Percentiles rank a stretch among this genome's conserved stretches.
Conservation (phyloP, 768 basidiomycete species). For the Suillus placidus region DNA sequence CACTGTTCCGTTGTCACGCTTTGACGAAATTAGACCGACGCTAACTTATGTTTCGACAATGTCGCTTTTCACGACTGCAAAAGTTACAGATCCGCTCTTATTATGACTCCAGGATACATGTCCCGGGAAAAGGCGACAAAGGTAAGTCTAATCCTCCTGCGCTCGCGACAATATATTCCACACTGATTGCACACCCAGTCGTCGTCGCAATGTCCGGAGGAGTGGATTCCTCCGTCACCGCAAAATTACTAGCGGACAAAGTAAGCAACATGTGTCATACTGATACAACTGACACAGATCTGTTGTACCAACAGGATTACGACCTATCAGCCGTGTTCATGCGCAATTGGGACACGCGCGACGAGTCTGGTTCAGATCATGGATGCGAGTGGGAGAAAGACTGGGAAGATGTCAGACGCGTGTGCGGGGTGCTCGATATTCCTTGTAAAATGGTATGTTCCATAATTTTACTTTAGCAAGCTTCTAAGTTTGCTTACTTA, state of each 20-base stretch:
- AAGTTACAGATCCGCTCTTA: constrained; percentile 13
- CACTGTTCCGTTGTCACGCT: constrained; percentile 7
- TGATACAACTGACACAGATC: not conserved
- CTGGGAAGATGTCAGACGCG: constrained; percentile 86
- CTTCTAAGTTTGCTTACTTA: constrained; percentile 8
- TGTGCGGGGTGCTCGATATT: constrained; percentile 73
- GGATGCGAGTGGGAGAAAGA: constrained; percentile 97
- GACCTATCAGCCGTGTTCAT: constrained; percentile 90
- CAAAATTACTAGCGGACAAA: constrained; percentile 70
- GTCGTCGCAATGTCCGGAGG: constrained; percentile 94
- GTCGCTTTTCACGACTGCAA: constrained; percentile 14
- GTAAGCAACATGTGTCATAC: constrained; percentile 37
- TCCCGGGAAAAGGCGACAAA: constrained; percentile 33
- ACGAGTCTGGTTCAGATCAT: constrained; percentile 76
- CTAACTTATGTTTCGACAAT: constrained; percentile 14
- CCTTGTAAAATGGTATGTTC: constrained; percentile 67
- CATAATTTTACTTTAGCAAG: constrained; percentile 1
- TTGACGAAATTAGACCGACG: too few relatives aligned
- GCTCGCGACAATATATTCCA: not conserved
- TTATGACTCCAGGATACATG: constrained; percentile 18
- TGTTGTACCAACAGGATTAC: constrained; percentile 54
- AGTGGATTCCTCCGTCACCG: constrained; percentile 90
- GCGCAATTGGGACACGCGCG: constrained; percentile 93
- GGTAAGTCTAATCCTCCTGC: constrained; percentile 13
- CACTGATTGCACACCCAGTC: constrained; percentile 47